Evolutionary conservation across 176 grass and related monocot genomes (phyloP).

Genomic region (Zoysia japonica): DNA sequence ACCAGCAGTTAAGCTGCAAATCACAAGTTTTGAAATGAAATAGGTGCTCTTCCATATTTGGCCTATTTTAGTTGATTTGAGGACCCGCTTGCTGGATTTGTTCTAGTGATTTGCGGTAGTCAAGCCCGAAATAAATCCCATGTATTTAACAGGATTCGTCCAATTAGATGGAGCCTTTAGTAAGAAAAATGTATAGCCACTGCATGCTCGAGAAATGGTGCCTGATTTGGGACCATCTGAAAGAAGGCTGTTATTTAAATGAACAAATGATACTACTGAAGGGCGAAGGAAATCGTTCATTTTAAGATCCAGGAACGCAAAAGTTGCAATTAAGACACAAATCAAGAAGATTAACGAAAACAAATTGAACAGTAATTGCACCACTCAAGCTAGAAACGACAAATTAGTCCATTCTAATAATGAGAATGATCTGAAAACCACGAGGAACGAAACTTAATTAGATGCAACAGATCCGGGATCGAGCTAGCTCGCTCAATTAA

Average conservation of each 20-base stretch:
- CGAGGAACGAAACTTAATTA: conserved; percentile 17
- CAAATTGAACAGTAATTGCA: not conserved
- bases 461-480: conserved; percentile 15
- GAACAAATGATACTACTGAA: not conserved
- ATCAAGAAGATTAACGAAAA: conserved; percentile 3
- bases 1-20: not conserved
- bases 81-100: not conserved
- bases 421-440: conserved; percentile 10
- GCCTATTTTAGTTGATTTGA: not conserved
- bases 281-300: not conserved
- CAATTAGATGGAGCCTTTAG: not conserved
- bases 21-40: not conserved
- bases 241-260: not conserved
- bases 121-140: not conserved
- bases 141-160: not conserved
- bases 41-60: not conserved
- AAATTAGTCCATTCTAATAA: not conserved
- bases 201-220: not conserved
- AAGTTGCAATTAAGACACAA: conserved; percentile 17
- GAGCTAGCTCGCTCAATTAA: conserved; percentile 32
- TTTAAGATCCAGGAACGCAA: conserved; percentile 9
- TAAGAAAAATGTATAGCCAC: not conserved
- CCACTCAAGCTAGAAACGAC: not conserved
- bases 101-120: not conserved
- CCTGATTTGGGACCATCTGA: conserved; percentile 26